These are phyloP conservation scores for Xylaria castorea DNA, from an alignment of 495 filamentous ascomycete genomes.

Conservation along the genomic window DNA sequence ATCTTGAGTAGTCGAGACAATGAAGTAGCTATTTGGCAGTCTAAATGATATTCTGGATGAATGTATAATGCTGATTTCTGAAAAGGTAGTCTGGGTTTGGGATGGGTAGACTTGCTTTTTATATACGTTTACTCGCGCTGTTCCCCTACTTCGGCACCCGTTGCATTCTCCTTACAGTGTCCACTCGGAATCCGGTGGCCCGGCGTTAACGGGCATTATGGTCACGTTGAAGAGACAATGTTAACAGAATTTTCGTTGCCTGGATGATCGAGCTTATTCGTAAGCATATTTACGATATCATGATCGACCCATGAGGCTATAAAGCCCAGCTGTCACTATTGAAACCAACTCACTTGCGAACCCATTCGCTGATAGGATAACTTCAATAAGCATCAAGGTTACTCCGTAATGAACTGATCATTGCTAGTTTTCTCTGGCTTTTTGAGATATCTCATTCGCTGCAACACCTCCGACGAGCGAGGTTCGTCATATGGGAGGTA, in stretches of 20 bases:
- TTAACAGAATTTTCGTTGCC: neutral
- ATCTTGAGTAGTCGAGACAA: neutral
- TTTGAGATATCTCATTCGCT: neutral
- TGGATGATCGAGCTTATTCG: neutral
- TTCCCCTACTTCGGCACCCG: too few species aligned
- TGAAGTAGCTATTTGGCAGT: neutral
- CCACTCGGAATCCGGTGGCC: constrained; percentile 3
- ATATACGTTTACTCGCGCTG: neutral
- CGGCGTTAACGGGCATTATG: neutral
- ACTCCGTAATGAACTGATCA: neutral
- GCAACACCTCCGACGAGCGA: neutral
- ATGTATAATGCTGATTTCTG: neutral
- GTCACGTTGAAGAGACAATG: neutral
- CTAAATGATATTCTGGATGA: neutral
- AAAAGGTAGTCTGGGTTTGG: neutral
- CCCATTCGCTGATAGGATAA: neutral
- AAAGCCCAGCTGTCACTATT: too few species aligned
- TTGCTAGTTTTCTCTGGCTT: neutral
- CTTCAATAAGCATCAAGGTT: neutral
- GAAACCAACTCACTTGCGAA: neutral
- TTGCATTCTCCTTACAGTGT: neutral
- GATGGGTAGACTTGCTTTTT: neutral
- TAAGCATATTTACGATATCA: neutral
- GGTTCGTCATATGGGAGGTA: neutral
- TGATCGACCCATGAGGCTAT: neutral